phyloP scores from a whole-genome alignment of 179 eudicot species.

The Heliamphora pulchella region DNA sequence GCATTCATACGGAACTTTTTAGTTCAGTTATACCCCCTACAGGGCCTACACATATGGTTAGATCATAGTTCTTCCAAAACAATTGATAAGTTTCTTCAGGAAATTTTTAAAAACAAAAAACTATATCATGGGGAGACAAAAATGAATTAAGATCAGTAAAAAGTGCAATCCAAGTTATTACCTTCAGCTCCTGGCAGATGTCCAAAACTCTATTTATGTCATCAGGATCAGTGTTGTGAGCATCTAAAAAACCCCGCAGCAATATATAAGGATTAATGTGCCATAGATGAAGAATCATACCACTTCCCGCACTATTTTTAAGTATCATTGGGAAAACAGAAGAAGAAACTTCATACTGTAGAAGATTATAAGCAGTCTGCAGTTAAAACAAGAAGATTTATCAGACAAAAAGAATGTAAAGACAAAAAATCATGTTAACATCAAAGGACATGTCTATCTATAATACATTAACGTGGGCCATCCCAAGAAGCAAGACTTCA shows the following conservation, averaged over 20 bases:
- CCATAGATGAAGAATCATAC: conserved; percentile 63
- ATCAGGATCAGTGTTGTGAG: conserved; percentile 42
- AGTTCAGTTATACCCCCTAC: neutral
- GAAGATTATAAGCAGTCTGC: conserved; percentile 88
- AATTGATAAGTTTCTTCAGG: too few relatives aligned
- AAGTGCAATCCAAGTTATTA: conserved; percentile 16
- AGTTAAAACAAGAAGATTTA: conserved; percentile 11
- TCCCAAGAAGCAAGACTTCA: conserved; percentile 81
- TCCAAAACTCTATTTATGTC: conserved; percentile 50
- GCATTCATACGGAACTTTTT: neutral
- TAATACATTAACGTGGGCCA: conserved; percentile 78
- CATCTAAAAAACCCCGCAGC: conserved; percentile 64
- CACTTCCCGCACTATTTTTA: conserved; percentile 38
- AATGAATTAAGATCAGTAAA: neutral
- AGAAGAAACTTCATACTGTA: conserved; percentile 66
- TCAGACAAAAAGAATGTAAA: neutral
- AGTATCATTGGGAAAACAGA: conserved; percentile 48
- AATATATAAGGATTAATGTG: conserved; percentile 54
- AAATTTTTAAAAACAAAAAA: too few relatives aligned
- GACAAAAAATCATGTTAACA: neutral
- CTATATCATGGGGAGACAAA: neutral
- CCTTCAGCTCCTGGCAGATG: conserved; percentile 83
- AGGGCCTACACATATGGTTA: neutral
- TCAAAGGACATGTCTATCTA: conserved; percentile 6
- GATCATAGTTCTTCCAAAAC: neutral